Evolutionary conservation across 1,284 basidiomycete species (phyloP), one percentile per base, ranked within the genome.

Genomic region (Sparassis latifolia): DNA sequence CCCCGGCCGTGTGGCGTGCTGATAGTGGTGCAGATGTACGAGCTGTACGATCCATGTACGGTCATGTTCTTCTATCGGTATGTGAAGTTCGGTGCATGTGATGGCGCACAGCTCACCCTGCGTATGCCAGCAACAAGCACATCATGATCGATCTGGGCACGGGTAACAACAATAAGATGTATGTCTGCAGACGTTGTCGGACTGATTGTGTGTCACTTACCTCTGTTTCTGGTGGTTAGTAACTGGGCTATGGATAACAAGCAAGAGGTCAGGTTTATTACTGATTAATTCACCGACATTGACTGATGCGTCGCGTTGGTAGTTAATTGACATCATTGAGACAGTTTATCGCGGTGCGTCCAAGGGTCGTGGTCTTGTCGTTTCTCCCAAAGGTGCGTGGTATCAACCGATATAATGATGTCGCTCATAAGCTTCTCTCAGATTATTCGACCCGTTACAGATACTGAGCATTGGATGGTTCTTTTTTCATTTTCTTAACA

Each of bases 131-230:
- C 40, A 97, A 97, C 73, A 97, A 99, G 69, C 96, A 99, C 66
- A 99, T 99, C 72, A 98, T 99, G 96, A 97, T 99, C 65, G 96
- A 98, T 82, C 74, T 97, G 59, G 95, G 96, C 10, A 99, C 96
- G 46, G 96, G 97, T 75, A 98, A 99, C 73, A 99, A 99, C 72
- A 99, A 99, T 74, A 99, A 99, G 74, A 97, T 97, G 91, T 92
- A 55, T 56, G 89, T 77, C 27, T 30, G 38, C 32, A 20, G 20
- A 20, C 1, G 20, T 20, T 20, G 20, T 20, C 6, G 9, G 33
- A 47, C 27, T 48, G 5, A 27, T 33, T 43, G 29, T 30, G 29
- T 10, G 32, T 20, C 20, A 20, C 20, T 20, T 20, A 20, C 20
- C 20, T 37, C 35, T 37, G 35, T 37, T 7, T 37, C 35, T 20